Evolutionary conservation across 306 rosid species (phyloP).

Genomic region (Cucurbita ficifolia): DNA sequence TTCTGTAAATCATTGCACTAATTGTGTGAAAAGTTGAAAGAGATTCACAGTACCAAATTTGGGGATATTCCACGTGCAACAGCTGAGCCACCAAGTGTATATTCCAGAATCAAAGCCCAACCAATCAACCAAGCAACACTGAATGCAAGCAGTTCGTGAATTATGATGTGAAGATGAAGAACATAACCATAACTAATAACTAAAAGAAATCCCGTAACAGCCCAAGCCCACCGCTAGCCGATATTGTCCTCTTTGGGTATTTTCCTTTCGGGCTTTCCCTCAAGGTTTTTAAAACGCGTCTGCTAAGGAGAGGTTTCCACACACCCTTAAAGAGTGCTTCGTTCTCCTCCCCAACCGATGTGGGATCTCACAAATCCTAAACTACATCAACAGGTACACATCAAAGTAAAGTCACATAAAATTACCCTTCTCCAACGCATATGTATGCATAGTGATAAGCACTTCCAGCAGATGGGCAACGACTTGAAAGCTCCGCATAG

Average conservation of each 20-base stretch:
- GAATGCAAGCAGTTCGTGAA: background rate
- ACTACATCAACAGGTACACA: background rate
- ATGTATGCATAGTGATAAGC: constrained; percentile 96
- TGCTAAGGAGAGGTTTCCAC: too few species aligned
- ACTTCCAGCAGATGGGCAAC: constrained; percentile 95
- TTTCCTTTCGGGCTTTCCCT: too few species aligned
- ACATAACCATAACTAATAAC: background rate
- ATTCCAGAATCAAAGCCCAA: constrained; percentile 81
- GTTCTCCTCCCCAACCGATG: too few species aligned
- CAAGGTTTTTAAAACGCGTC: too few species aligned
- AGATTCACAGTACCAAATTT: constrained; percentile 42
- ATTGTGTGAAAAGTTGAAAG: background rate
- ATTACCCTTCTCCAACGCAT: constrained; percentile 91
- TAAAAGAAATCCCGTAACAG: background rate
- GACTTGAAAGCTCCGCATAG: constrained; percentile 89
- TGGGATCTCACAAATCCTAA: background rate
- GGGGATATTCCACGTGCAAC: constrained; percentile 94
- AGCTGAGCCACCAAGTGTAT: constrained; percentile 73
- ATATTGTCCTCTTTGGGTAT: too few species aligned
- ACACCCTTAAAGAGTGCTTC: too few species aligned
- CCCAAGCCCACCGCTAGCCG: too few species aligned
- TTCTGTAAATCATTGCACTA: background rate
- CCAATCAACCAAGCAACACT: constrained; percentile 96
- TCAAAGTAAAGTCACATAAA: background rate
- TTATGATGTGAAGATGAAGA: background rate